Percentiles rank a stretch among this genome's conserved stretches.
phyloP scores from a whole-genome alignment of 2,329 filamentous ascomycete genomes.

The Colletotrichum costaricense region DNA sequence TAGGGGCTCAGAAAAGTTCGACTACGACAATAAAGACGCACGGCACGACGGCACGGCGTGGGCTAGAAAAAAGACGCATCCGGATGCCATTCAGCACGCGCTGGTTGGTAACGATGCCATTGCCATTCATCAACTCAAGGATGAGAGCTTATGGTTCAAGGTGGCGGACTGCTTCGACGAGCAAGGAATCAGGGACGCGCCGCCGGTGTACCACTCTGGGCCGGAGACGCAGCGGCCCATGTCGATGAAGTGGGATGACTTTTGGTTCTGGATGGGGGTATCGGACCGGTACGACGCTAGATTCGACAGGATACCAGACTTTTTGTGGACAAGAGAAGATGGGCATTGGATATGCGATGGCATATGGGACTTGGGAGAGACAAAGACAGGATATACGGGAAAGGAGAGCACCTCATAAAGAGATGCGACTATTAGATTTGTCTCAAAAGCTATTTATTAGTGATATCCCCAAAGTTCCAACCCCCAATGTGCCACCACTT shows the following conservation, averaged over 20 bases:
- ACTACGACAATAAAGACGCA: constrained; percentile 43
- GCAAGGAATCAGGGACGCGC: constrained; percentile 40
- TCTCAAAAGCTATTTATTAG: neutral
- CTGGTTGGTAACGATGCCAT: constrained; percentile 39
- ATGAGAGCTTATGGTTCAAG: constrained; percentile 40
- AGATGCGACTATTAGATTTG: neutral
- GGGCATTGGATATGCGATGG: constrained; percentile 41
- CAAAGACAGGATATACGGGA: constrained; percentile 30
- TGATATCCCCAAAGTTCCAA: neutral
- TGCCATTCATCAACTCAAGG: constrained; percentile 44
- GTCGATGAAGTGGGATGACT: constrained; percentile 39
- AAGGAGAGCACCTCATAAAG: neutral
- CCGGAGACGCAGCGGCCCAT: constrained; percentile 25
- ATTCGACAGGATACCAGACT: constrained; percentile 40
- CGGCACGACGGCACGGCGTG: constrained; percentile 43
- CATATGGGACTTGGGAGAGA: constrained; percentile 41
- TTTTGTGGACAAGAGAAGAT: constrained; percentile 36
- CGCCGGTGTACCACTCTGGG: neutral
- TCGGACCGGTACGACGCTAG: constrained; percentile 36
- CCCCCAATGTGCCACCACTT: no score
- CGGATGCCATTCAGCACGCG: constrained; percentile 40
- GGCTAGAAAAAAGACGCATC: constrained; percentile 41
- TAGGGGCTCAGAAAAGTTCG: constrained; percentile 44
- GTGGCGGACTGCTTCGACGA: constrained; percentile 45
- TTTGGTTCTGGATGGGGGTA: constrained; percentile 39